Evolutionary conservation across 2,329 filamentous ascomycete species (phyloP), one percentile per base, ranked within the genome.

Genomic region (Venturia effusa): DNA sequence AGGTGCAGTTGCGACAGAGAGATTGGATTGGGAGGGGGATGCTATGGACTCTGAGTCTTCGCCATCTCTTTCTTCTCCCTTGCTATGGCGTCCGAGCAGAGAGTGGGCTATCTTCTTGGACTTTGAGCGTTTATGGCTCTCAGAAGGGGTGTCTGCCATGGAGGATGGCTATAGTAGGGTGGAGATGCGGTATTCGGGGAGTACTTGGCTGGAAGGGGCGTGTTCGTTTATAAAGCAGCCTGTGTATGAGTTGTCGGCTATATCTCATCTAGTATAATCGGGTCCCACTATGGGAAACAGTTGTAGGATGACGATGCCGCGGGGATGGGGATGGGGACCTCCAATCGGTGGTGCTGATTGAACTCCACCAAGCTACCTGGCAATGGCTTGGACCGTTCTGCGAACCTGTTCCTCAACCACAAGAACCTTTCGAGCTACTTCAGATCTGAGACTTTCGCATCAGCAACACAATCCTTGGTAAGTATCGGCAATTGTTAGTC

Each of bases 51-150:
- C 51, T 1, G 30, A 34, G 34, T 57, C 51, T 57, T 57, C 51
- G 19, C 51, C 34, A 30, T 57, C 51, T 34, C 51, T 57, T 34
- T 17, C 51, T 10, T 57, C 51, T n/a, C 27, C 30, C 22, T 34
- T 57, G 51, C 51, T 11, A 34, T 57, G 51, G 19, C 51, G 51
- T 34, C 51, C 51, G 27, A 57, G 51, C 2, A 57, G 30, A n/a
- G 51, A 57, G 19, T 57, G 30, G 30, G 51, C 51, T 57, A 57
- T 57, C 15, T 57, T 57, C 51, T 57, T 57, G 11, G 51, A 57
- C 51, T 57, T 57, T 37, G 51, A 57, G 30, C 51, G 51, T 30
- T 57, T 57, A n/a, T 57, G 51, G 24, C 30, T 17, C n/a, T 57
- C 51, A 19, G 30, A 30, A n/a, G 51, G 30, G 51, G 30, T 32